Evolutionary conservation across 2,329 filamentous ascomycete species (phyloP), one percentile per base, ranked within the genome.

Genomic region (Colletotrichum coccodes): DNA sequence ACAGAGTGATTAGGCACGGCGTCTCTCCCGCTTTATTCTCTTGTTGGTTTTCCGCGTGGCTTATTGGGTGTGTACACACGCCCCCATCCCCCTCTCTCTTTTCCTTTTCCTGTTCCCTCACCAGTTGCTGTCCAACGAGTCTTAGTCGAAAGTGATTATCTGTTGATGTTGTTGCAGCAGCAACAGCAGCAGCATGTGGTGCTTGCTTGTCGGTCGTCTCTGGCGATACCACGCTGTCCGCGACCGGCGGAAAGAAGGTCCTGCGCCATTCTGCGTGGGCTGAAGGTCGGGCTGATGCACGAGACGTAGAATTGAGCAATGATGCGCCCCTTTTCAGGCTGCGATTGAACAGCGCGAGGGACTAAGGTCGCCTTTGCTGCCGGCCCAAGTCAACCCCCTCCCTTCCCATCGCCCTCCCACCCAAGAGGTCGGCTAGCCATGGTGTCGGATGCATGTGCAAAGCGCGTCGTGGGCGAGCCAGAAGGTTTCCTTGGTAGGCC

Each of bases 391-490:
- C 44, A 50, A 30, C 30, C 30, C 30, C 42, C 30, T 21, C 36
- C 12, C 14, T n/a, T 28, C 40, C 42, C 30, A 14, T n/a, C 44
- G 32, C 38, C 32, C 30, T 26, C 44, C 23, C 57, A 60, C 32
- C 30, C 30, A 47, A 30, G 32, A 30, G 57, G 44, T 50, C 44
- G 23, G 57, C 21, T 50, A n/a, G 42, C 3, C 23, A 49, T 38
- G 38, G 62, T 23, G 16, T 21, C 16, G 11, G 32, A 64, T 62
- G 60, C 60, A 62, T 62, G 60, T 62, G 60, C 38, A 28, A 36
- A n/a, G n/a, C 23, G n/a, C 23, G 46, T 34, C 9, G 47, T 42
- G 38, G 38, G 32, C n/a, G 23, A 52, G n/a, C 23, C 14, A 11
- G 9, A 30, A 14, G 9, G 16, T 38, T 21, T 46, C 28, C 26